A percentile compares a stretch with the other conserved stretches of the same genome.
Evolutionary conservation across 2,329 filamentous ascomycete species (phyloP).

Genomic region (Pseudogymnoascus sp.): DNA sequence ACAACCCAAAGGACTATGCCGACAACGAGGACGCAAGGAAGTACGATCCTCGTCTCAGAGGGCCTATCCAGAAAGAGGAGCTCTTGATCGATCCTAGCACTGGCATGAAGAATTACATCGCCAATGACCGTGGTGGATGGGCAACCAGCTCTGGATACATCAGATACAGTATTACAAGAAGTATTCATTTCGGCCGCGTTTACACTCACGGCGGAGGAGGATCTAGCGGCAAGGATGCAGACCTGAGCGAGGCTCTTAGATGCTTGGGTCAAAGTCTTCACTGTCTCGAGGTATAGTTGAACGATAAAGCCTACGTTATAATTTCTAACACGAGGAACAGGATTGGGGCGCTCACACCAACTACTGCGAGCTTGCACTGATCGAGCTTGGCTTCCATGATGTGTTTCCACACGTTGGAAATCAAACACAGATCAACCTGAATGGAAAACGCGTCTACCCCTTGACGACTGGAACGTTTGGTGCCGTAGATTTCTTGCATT

Average conservation of each 20-base stretch:
- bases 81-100: constrained; percentile 65
- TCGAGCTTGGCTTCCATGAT: constrained; percentile 58
- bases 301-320: not conserved
- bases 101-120: constrained; percentile 99
- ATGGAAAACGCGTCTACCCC: constrained; percentile 60
- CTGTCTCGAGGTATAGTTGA: constrained; percentile 54
- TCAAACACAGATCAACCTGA: constrained; percentile 55
- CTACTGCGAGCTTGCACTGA: constrained; percentile 69
- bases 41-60: constrained; percentile 72
- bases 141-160: constrained; percentile 84
- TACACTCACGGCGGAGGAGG: constrained; percentile 58
- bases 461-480: constrained; percentile 70
- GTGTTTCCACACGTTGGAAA: constrained; percentile 70
- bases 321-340: not conserved
- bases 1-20: constrained; percentile 77
- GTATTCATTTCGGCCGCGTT: constrained; percentile 68
- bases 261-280: constrained; percentile 70
- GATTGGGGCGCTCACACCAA: constrained; percentile 35
- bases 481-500: constrained; percentile 76
- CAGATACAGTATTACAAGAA: constrained; percentile 62
- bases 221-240: constrained; percentile 57
- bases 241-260: constrained; percentile 71
- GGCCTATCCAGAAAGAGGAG: constrained; percentile 63
- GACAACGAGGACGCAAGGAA: constrained; percentile 78
- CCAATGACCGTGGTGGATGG: constrained; percentile 80